A percentile compares a stretch with the other conserved stretches of the same genome.
Conservation (phyloP, 495 filamentous ascomycete genomes). For the Aspergillus nanangensis region DNA sequence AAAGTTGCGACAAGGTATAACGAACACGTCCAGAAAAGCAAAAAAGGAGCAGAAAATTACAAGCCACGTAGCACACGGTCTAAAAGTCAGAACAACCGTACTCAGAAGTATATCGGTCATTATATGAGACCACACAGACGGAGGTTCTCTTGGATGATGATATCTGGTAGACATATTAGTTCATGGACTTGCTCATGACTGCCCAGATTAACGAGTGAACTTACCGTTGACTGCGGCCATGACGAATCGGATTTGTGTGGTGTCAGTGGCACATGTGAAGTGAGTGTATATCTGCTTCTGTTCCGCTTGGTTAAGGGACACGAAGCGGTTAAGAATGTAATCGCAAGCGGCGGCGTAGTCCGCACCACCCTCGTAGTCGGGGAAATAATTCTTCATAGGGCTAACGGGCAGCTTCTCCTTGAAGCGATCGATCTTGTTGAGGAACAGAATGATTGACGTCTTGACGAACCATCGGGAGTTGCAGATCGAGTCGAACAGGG, state of each 20-base stretch:
- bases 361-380: constrained; percentile 92
- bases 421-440: constrained; percentile 99
- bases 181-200: too few species aligned
- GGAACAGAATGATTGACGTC: constrained; percentile 98
- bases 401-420: constrained; percentile 99
- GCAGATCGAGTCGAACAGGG: constrained; percentile 98
- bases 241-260: constrained; percentile 97
- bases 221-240: constrained; percentile 99
- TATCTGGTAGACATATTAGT: constrained; percentile 70
- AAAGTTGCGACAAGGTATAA: constrained; percentile 23
- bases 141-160: constrained; percentile 99
- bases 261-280: constrained; percentile 98
- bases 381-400: constrained; percentile 99
- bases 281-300: constrained; percentile 99
- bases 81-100: constrained; percentile 31
- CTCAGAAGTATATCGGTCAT: constrained; percentile 33
- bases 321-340: constrained; percentile 96
- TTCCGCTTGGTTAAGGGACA: constrained; percentile 95
- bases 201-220: too few species aligned
- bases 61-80: constrained; percentile 33
- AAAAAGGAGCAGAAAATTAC: constrained; percentile 22
- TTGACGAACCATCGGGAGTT: constrained; percentile 99
- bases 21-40: constrained; percentile 19
- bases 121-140: constrained; percentile 97
- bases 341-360: constrained; percentile 93